Percentiles rank a stretch among this genome's conserved stretches.
These are phyloP conservation scores for Bigelowiella natans DNA, from an alignment of 78 protist genomes.

Conservation along the genomic window DNA sequence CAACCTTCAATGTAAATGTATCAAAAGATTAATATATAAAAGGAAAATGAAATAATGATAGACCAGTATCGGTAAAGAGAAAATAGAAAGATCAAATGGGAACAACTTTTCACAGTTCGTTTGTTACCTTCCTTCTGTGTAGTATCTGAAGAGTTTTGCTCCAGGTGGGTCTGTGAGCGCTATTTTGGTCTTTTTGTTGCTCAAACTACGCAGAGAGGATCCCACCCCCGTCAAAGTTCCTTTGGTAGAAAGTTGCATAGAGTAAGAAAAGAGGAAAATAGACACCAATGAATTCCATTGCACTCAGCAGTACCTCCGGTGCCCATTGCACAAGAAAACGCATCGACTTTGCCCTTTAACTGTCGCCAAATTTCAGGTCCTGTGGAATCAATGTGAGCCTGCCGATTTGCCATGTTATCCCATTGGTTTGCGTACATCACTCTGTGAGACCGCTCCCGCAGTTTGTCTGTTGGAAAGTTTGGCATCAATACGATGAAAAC, in stretches of 20 bases:
- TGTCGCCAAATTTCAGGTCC: slow-evolving; percentile 5
- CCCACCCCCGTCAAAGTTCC: not conserved
- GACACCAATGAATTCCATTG: no score
- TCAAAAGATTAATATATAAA: no score
- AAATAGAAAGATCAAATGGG: no score
- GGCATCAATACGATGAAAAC: no score
- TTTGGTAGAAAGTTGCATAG: no score
- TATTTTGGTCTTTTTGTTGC: not conserved
- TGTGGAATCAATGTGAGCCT: not conserved
- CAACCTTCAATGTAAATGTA: no score
- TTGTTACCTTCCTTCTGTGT: not conserved
- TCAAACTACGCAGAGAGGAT: not conserved
- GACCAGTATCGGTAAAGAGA: no score
- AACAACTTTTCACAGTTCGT: no score
- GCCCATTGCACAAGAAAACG: not conserved
- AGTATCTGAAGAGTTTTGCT: not conserved
- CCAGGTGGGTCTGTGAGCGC: not conserved
- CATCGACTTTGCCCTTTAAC: not conserved
- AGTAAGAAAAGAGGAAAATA: no score
- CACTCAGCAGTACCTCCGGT: not conserved
- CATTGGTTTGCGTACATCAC: not conserved
- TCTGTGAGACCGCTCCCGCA: not conserved
- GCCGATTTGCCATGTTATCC: not conserved
- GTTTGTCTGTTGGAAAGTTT: not conserved
- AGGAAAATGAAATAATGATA: no score